These are phyloP conservation scores for Albifimbria verrucaria DNA, from an alignment of 2,329 filamentous ascomycete species.

Conservation along the genomic window DNA sequence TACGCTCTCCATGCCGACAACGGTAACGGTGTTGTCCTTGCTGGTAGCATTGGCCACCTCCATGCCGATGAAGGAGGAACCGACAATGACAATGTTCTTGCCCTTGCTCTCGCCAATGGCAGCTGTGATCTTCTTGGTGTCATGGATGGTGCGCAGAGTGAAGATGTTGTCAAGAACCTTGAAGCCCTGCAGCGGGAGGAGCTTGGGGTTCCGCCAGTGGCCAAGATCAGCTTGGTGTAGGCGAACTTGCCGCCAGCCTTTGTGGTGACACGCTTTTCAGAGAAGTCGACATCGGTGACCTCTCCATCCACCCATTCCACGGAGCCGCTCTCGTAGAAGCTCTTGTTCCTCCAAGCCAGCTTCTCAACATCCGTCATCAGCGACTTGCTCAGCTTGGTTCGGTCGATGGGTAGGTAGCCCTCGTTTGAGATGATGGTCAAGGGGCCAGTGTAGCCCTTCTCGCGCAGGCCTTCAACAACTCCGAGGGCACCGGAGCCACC, in stretches of 20 bases:
- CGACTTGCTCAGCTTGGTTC: constrained; percentile 93
- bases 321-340: constrained; percentile 68
- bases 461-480: constrained; percentile 76
- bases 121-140: constrained; percentile 72
- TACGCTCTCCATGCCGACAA: constrained; percentile 83
- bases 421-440: constrained; percentile 85
- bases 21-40: constrained; percentile 77
- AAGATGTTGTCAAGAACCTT: constrained; percentile 87
- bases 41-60: constrained; percentile 84
- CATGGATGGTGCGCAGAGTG: constrained; percentile 71
- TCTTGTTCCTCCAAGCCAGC: constrained; percentile 70
- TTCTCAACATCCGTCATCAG: constrained; percentile 78
- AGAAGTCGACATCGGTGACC: constrained; percentile 75
- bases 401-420: constrained; percentile 83
- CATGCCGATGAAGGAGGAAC: constrained; percentile 97
- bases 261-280: constrained; percentile 69
- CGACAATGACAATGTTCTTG: constrained; percentile 91
- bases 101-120: constrained; percentile 72
- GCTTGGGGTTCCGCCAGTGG: constrained; percentile 79
- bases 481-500: constrained; percentile 84
- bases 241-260: constrained; percentile 65
- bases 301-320: constrained; percentile 58
- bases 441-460: constrained; percentile 72
- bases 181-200: constrained; percentile 78
- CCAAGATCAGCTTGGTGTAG: constrained; percentile 87